Evolutionary conservation across 257 asterid genomes (phyloP), one percentile per base, ranked within the genome.

Genomic region (Plantago ovata): DNA sequence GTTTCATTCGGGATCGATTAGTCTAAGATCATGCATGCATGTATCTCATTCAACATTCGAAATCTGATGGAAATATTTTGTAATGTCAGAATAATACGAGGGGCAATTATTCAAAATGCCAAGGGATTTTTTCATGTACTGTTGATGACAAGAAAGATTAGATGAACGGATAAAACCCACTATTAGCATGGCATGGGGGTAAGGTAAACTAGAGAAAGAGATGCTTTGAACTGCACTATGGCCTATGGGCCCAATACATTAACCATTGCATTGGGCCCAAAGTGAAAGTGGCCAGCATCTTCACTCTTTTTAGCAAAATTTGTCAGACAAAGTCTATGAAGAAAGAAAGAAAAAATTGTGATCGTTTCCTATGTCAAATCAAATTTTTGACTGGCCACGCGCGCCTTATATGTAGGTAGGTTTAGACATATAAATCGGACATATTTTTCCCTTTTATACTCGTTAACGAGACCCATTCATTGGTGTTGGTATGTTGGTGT

Each of bases 281-380:
- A 16, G 24, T 56, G 38, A 20, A 38, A 57, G 62, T 65, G 75
- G 78, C 58, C 69, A 74, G 21, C 56, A 13, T 46, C 46, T 24
- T 20, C 40, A 36, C 38, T 16, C 15, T 61, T 48, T 47, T 28
- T 28, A 24, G 39, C 36, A 24, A 14, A 46, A 15, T 28, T 61
- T 23, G 66, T 61, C 53, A 59, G 55, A 45, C 28, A 28, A 15
- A 15, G 53, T 52, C 54, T 28, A 21, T 0, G 36, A 33, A 24
- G n/a, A n/a, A n/a, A n/a, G n/a, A 14, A 15, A 59, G 21, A 4
- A 14, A 15, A 59, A n/a, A 4, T 20, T 47, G 38, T 4, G 2
- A 39, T 51, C 12, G 56, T 50, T 54, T 45, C 57, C 19, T 28
- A 46, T 19, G 60, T 62, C 67, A 62, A 62, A 39, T 51, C 60